Evolutionary conservation across 176 grass and related monocot genomes (phyloP), one percentile per base, ranked within the genome.

Genomic region (Oryza punctata): DNA sequence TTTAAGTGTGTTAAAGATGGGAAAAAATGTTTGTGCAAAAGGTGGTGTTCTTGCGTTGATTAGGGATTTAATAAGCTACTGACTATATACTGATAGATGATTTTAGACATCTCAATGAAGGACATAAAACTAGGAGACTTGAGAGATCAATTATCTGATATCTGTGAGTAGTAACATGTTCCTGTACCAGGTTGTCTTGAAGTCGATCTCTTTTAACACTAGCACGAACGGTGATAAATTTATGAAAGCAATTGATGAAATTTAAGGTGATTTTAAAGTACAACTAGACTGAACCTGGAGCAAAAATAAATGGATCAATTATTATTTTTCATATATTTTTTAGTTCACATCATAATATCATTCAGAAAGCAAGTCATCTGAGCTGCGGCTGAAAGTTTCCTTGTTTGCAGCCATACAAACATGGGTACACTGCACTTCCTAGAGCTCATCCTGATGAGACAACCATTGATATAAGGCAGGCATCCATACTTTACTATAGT

Each of bases 391-490:
- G 50, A 61, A 61, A 61, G 5, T 9, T 61, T 24, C 2, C 21
- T 61, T 61, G 10, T 61, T 61, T 86, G 67, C 73, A 98, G 96
- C 85, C 87, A 52, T 98, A 98, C 45, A 92, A 93, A 75, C 85
- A 92, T 88, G 91, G 93, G 9, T 98, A 98, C 46, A 90, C 91
- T 63, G 87, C 91, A 82, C 88, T 93, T 88, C 93, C 96, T 52
- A 92, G 79, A 75, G n/a, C 68, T 37, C 75, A 91, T 85, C 88
- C 92, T 81, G 93, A 95, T 67, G 96, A 98, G 74, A 95, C 93
- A 69, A 88, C 96, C 70, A 98, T 98, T 19, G 96, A 94, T 85
- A 91, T 98, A 86, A 95, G 87, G 96, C 85, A 93, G 13, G 69
- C 0, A 50, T 76, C 27, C 21, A 50, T 85, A 26, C 67, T 63